phyloP scores from a whole-genome alignment of 495 filamentous ascomycete genomes.

The Niebla homalea region DNA sequence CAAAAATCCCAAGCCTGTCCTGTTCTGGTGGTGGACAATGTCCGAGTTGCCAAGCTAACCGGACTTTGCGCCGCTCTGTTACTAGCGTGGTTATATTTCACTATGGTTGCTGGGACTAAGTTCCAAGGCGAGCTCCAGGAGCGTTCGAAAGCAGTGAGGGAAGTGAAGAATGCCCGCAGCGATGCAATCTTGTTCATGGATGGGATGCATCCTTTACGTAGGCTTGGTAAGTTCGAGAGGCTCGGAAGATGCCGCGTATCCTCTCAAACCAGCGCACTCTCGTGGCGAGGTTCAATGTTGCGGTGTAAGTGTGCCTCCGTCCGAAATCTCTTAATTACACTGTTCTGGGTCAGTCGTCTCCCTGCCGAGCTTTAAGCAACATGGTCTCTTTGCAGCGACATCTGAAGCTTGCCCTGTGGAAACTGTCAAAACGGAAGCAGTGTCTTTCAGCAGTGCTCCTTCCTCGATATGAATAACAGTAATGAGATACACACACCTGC shows the following conservation, averaged over 20 bases:
- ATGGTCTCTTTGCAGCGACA: too few species aligned
- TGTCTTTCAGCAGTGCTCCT: too few species aligned
- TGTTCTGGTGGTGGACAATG: background rate
- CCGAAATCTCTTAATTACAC: too few species aligned
- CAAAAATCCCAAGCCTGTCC: background rate
- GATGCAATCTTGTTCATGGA: constrained; percentile 91
- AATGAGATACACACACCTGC: background rate
- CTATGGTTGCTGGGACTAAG: constrained; percentile 88
- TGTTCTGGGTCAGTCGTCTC: too few species aligned
- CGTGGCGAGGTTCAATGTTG: constrained; percentile 56
- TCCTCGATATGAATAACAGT: too few species aligned
- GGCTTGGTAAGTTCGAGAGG: constrained; percentile 90
- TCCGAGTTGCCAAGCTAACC: too few species aligned
- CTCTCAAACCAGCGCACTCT: constrained; percentile 87
- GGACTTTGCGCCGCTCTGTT: too few species aligned
- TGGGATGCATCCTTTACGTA: constrained; percentile 83
- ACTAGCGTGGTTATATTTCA: too few species aligned
- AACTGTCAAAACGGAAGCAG: too few species aligned
- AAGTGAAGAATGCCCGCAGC: constrained; percentile 79
- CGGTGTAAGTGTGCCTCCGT: too few species aligned
- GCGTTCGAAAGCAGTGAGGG: constrained; percentile 77
- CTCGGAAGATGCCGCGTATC: constrained; percentile 89
- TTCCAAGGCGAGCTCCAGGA: constrained; percentile 96
- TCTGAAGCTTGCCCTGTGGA: too few species aligned
- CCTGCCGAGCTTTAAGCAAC: too few species aligned